Percentiles rank a stretch among this genome's conserved stretches.
Conservation (phyloP, 148 eudicot genomes). For the Spergularia marina region DNA sequence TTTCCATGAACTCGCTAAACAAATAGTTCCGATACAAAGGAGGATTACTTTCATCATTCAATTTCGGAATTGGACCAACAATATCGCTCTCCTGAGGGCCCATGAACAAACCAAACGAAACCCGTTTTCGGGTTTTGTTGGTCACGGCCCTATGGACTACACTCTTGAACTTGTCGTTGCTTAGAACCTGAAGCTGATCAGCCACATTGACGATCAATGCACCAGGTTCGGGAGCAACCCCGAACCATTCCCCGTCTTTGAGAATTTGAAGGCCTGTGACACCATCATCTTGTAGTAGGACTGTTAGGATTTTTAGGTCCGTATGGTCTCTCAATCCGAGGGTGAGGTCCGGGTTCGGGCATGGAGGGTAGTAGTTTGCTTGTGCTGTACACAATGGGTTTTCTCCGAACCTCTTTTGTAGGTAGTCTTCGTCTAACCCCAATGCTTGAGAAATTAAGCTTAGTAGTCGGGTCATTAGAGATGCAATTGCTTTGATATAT, state of each 20-base stretch:
- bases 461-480: constrained; percentile 13
- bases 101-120: constrained; percentile 27
- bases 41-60: constrained; percentile 12
- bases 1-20: constrained; percentile 7
- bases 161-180: constrained; percentile 41
- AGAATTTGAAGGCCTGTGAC: constrained; percentile 35
- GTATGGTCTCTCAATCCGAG: constrained; percentile 30
- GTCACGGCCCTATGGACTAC: constrained; percentile 30
- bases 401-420: constrained; percentile 22
- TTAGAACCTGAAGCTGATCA: constrained; percentile 39
- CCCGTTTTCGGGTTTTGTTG: constrained; percentile 19
- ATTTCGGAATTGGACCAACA: constrained; percentile 26
- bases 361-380: constrained; percentile 46
- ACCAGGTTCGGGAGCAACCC: constrained; percentile 28
- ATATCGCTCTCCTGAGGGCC: constrained; percentile 22
- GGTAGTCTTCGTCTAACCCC: constrained; percentile 28
- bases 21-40: constrained; percentile 11
- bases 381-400: constrained; percentile 23
- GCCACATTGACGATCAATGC: constrained; percentile 34
- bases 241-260: constrained; percentile 32
- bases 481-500: constrained; percentile 19
- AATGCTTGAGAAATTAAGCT: constrained; percentile 35
- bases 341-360: constrained; percentile 35
- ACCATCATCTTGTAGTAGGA: constrained; percentile 24
- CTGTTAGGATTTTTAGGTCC: constrained; percentile 27